phyloP scores from a whole-genome alignment of 345 rosid species.

The Lepidium aucheri region DNA sequence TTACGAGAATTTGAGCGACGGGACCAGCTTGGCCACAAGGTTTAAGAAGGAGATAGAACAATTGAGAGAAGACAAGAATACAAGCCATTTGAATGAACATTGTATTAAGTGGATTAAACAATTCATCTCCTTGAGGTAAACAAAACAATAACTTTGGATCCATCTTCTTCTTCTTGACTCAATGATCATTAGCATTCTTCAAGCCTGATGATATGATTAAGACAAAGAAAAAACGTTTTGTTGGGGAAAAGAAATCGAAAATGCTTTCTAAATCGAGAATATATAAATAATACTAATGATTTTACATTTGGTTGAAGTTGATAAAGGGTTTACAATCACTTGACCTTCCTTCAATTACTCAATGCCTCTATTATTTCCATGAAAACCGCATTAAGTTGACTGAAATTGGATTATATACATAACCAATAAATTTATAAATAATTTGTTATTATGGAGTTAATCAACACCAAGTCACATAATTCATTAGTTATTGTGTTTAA shows the following conservation, averaged over 20 bases:
- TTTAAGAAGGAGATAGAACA: slow-evolving; percentile 68
- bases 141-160: slow-evolving; percentile 30
- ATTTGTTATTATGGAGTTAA: background rate
- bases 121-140: slow-evolving; percentile 27
- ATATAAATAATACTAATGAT: background rate
- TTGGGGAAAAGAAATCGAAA: background rate
- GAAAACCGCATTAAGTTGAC: slow-evolving; percentile 8
- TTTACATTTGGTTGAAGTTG: slow-evolving; percentile 14
- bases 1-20: slow-evolving; percentile 71
- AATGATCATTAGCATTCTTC: slow-evolving; percentile 26
- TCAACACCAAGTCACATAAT: background rate
- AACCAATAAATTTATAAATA: background rate
- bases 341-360: slow-evolving; percentile 19
- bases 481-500: background rate
- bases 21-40: slow-evolving; percentile 80
- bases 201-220: background rate
- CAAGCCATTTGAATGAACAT: slow-evolving; percentile 56
- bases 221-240: background rate
- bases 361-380: slow-evolving; percentile 13
- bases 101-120: slow-evolving; percentile 62
- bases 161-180: slow-evolving; percentile 24
- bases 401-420: background rate
- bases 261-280: slow-evolving; percentile 7
- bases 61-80: slow-evolving; percentile 78
- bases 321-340: background rate